Evolutionary conservation across 179 eudicot species (phyloP).

Genomic region (Actinidia polygama): DNA sequence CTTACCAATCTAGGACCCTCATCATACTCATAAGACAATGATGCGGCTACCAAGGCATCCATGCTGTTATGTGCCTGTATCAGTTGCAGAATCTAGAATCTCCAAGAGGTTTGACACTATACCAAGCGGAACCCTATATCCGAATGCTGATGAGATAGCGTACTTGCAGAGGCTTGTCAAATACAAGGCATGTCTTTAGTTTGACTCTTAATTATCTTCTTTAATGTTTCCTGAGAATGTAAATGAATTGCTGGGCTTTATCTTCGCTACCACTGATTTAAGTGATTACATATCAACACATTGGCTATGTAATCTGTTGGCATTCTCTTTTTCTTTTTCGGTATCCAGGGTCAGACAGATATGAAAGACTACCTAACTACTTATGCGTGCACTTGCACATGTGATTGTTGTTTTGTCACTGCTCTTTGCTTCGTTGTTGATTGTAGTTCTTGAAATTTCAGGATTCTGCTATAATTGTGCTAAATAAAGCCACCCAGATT

Average conservation of each 20-base stretch:
- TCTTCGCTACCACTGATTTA: neutral
- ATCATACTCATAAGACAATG: constrained; percentile 74
- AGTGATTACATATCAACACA: neutral
- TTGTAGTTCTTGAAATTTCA: constrained; percentile 31
- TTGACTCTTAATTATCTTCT: neutral
- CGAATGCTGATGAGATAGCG: constrained; percentile 94
- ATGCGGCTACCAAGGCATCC: constrained; percentile 99
- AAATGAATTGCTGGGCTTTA: constrained; percentile 11
- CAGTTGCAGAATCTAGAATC: constrained; percentile 79
- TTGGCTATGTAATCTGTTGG: neutral
- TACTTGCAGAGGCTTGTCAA: constrained; percentile 89
- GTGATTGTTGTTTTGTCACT: neutral
- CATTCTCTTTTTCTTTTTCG: neutral
- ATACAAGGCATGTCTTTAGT: constrained; percentile 64
- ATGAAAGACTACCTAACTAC: neutral
- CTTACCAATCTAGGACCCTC: constrained; percentile 93
- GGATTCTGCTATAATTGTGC: constrained; percentile 88
- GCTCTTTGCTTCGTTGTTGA: constrained; percentile 11
- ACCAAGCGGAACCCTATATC: constrained; percentile 83
- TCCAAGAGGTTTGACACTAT: constrained; percentile 85
- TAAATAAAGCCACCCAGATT: constrained; percentile 92
- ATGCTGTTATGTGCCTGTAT: constrained; percentile 88
- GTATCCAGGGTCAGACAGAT: neutral
- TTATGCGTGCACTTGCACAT: neutral
- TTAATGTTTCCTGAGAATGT: neutral